Evolutionary conservation across 352 stramenopile genomes (phyloP), one percentile per base, ranked within the genome.

Genomic region (Pythium vanterpoolii): DNA sequence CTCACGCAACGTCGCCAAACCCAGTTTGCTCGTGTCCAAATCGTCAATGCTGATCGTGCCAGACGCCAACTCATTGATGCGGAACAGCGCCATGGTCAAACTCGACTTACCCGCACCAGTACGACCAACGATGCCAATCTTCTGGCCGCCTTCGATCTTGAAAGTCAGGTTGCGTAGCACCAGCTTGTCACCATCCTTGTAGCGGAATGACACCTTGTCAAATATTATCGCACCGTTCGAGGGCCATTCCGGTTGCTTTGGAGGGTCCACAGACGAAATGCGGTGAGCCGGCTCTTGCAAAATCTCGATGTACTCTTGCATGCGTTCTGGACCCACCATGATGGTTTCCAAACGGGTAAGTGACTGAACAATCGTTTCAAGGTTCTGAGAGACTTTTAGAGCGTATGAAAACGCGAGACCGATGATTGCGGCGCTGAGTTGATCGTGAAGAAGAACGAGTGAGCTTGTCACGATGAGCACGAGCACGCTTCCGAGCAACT

Each of bases 11-110:
- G 90, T 81, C 5, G 69, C 73, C 27, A 98, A 62, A 13, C 82
- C 75, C 10, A 98, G 66, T 27, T 62, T 86, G 13, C 64, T 68
- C n/a, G 96, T 46, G 64, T 97, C 73, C 3, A 97, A 65, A 11
- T 88, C 91, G 66, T 98, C 93, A 18, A 98, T 83, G 18, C 61
- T 52, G 44, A 98, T 96, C 1, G 64, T 71, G 19, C 96, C 96
- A 13, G 67, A 69, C 46, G 86, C 84, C 27, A 98, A 60, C 58
- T 98, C 92, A 23, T 96, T 84, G 26, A 98, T 74, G 19, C 96
- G 86, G 64, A 98, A 97, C n/a, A 99, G 72, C 24, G 92, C 90
- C 51, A 92, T 79, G 6, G 86, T 86, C 8, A 98, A 63, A 48
- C 81, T 86, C 30, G 72, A 89, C 67, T 98, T 95, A 53, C 90